Evolutionary conservation across 345 rosid species (phyloP).

Genomic region (Arabidopsis thaliana): DNA sequence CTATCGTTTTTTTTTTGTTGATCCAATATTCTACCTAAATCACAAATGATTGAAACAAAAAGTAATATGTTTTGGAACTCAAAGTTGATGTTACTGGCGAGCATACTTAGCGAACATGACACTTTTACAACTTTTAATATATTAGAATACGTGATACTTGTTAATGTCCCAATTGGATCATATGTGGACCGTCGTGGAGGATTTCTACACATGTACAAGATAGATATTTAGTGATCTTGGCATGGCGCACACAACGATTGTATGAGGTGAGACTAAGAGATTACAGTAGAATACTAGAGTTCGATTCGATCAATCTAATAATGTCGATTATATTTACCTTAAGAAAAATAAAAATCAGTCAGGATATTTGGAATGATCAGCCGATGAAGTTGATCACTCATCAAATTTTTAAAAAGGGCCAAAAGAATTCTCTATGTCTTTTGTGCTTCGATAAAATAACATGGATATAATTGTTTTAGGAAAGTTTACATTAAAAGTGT

Average conservation of each 20-base stretch:
- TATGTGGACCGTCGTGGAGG: neutral
- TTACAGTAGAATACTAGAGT: too few relatives aligned
- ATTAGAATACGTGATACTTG: neutral
- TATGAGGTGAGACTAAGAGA: too few relatives aligned
- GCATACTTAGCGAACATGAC: neutral
- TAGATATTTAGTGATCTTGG: too few relatives aligned
- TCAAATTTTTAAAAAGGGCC: too few relatives aligned
- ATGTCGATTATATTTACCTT: too few relatives aligned
- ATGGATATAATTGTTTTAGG: too few relatives aligned
- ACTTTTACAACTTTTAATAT: neutral
- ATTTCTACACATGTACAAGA: too few relatives aligned
- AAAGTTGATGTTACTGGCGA: neutral
- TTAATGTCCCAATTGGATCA: neutral
- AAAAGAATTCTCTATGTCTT: too few relatives aligned
- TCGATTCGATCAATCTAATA: too few relatives aligned
- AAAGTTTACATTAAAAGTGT: neutral
- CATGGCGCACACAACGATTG: too few relatives aligned
- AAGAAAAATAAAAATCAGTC: too few relatives aligned
- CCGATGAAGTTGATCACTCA: neutral
- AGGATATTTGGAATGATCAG: neutral
- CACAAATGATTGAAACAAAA: neutral
- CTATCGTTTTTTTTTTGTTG: neutral
- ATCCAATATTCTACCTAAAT: neutral
- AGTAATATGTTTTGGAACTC: neutral
- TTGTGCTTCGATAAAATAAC: too few relatives aligned